Percentiles rank a stretch among this genome's conserved stretches.
These are phyloP conservation scores for Kodamaea alishanica DNA, from an alignment of 1,139 yeast species.

Conservation along the genomic window DNA sequence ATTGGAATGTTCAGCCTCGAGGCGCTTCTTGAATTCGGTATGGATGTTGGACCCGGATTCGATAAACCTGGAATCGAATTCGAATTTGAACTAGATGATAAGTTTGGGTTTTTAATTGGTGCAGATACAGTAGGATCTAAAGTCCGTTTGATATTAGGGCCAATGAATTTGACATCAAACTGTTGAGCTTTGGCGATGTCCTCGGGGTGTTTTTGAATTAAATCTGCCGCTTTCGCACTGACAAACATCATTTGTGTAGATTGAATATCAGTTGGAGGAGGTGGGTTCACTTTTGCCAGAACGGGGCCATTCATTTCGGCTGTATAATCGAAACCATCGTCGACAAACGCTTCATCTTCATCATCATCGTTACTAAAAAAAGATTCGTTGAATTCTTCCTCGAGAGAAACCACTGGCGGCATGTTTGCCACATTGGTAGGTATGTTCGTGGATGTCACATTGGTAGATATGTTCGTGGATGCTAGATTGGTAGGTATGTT, in stretches of 20 bases:
- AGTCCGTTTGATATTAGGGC: constrained; percentile 51
- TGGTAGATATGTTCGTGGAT: constrained; percentile 3
- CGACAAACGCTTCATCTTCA: constrained; percentile 8
- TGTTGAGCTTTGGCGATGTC: constrained; percentile 34
- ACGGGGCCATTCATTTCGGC: background rate
- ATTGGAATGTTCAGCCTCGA: background rate
- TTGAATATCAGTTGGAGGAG: constrained; percentile 4
- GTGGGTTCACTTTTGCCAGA: background rate
- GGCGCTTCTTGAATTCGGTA: background rate
- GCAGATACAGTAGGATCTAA: constrained; percentile 58
- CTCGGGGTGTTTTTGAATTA: constrained; percentile 43
- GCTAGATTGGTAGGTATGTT: background rate
- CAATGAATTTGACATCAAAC: constrained; percentile 47
- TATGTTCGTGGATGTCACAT: constrained; percentile 11
- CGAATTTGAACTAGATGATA: background rate
- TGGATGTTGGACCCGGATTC: background rate
- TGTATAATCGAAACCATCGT: constrained; percentile 3
- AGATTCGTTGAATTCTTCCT: constrained; percentile 59
- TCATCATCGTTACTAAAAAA: constrained; percentile 61
- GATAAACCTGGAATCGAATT: background rate
- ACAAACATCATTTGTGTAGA: constrained; percentile 37
- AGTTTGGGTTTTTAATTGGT: constrained; percentile 26
- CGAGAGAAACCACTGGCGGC: too few species aligned
- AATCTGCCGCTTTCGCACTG: constrained; percentile 56
- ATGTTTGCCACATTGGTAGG: constrained; percentile 4